A percentile compares a stretch with the other conserved stretches of the same genome.
Evolutionary conservation across 176 grass and related monocot species (phyloP).

Genomic region (Phoenix dactylifera): DNA sequence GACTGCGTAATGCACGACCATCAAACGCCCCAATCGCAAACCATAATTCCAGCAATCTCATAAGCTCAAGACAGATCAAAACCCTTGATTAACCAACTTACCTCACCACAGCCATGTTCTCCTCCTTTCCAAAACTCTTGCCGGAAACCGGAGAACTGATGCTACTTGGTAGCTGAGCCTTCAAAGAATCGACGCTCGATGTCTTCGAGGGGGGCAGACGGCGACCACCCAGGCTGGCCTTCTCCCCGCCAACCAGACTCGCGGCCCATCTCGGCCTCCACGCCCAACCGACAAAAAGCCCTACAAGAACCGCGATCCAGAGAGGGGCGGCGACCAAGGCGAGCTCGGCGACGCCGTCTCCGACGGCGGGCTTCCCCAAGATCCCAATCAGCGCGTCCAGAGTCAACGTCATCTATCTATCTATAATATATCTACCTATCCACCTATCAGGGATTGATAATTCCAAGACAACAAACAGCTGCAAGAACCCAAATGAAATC

Average conservation of each 20-base stretch:
- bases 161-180: constrained; percentile 27
- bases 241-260: constrained; percentile 30
- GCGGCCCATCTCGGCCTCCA: constrained; percentile 80
- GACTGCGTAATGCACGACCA: constrained; percentile 25
- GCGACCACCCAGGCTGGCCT: neutral
- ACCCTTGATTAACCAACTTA: constrained; percentile 15
- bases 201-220: neutral
- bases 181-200: constrained; percentile 39
- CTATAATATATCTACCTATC: too few species aligned
- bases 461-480: too few species aligned
- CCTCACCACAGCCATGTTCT: constrained; percentile 13
- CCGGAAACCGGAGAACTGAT: neutral
- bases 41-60: constrained; percentile 5
- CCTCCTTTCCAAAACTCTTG: neutral
- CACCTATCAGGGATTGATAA: too few species aligned
- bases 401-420: constrained; percentile 45
- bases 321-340: constrained; percentile 62
- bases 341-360: constrained; percentile 56
- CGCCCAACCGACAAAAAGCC: constrained; percentile 81
- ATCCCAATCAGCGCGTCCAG: constrained; percentile 56
- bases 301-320: constrained; percentile 68
- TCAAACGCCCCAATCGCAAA: neutral
- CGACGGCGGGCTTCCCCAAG: constrained; percentile 40
- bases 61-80: constrained; percentile 21
- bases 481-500: too few species aligned